Evolutionary conservation across 352 stramenopile genomes (phyloP).

Genomic region (Phytophthora europaea): DNA sequence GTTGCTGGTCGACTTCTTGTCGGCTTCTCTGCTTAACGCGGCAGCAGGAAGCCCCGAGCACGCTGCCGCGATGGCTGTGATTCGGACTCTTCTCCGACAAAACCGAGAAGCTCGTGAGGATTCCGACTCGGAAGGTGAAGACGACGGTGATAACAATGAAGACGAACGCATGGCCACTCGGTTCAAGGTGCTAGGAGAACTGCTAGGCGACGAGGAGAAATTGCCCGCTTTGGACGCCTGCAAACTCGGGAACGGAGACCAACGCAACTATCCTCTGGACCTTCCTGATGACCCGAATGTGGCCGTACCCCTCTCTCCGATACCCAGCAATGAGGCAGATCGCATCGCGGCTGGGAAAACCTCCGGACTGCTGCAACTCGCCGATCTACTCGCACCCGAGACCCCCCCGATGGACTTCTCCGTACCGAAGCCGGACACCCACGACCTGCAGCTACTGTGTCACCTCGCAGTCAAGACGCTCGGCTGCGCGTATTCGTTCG

Average conservation of each 20-base stretch:
- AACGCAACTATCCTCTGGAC: slow-evolving; percentile 12
- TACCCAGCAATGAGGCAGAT: slow-evolving; percentile 25
- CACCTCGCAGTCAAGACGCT: slow-evolving; percentile 48
- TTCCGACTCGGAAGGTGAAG: slow-evolving; percentile 4
- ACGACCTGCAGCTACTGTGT: slow-evolving; percentile 64
- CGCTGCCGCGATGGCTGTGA: slow-evolving; percentile 25
- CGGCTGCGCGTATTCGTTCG: slow-evolving; percentile 48
- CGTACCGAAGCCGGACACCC: slow-evolving; percentile 24
- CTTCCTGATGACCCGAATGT: slow-evolving; percentile 10
- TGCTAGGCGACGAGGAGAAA: slow-evolving; percentile 11
- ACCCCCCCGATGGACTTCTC: not conserved
- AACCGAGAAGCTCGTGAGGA: not conserved
- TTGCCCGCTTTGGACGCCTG: slow-evolving; percentile 6
- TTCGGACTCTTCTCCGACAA: slow-evolving; percentile 30
- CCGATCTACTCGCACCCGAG: not conserved
- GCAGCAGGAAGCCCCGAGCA: slow-evolving; percentile 22
- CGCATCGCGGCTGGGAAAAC: slow-evolving; percentile 9
- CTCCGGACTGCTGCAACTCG: slow-evolving; percentile 1
- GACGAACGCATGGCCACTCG: not conserved
- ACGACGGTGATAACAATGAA: slow-evolving; percentile 2
- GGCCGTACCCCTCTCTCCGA: slow-evolving; percentile 14
- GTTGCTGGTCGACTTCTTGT: not conserved
- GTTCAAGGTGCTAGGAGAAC: slow-evolving; percentile 10
- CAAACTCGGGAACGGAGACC: slow-evolving; percentile 3
- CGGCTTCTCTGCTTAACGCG: slow-evolving; percentile 21